phyloP scores from a whole-genome alignment of 1,284 basidiomycete genomes.

The Microbotryomycetes sp. region DNA sequence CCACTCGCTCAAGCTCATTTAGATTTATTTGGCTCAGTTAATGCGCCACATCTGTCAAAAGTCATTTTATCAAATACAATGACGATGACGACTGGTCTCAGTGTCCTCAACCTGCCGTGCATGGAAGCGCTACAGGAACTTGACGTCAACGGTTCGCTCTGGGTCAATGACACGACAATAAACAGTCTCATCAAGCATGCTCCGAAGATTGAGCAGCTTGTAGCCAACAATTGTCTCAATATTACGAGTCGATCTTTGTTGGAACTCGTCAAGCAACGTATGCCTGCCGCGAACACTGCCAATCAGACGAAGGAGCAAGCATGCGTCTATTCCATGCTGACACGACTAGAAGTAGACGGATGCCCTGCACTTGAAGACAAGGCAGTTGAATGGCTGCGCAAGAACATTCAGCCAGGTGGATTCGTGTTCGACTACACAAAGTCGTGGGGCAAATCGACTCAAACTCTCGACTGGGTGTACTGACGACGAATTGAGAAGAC shows the following conservation, averaged over 20 bases:
- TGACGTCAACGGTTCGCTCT: constrained; percentile 18
- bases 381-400: constrained; percentile 27
- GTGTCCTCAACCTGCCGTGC: constrained; percentile 6
- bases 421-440: constrained; percentile 7
- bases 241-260: constrained; percentile 23
- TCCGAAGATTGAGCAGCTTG: constrained; percentile 10
- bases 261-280: constrained; percentile 18
- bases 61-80: constrained; percentile 16
- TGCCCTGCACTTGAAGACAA: constrained; percentile 23
- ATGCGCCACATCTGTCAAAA: constrained; percentile 7
- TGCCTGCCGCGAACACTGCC: background rate
- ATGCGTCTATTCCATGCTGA: constrained; percentile 15
- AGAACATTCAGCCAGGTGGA: constrained; percentile 16
- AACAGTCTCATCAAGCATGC: background rate
- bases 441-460: too few species aligned
- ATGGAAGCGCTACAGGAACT: constrained; percentile 6
- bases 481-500: too few species aligned
- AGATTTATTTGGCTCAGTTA: constrained; percentile 11
- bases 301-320: background rate
- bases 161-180: constrained; percentile 19
- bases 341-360: constrained; percentile 13
- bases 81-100: background rate
- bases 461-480: too few species aligned
- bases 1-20: constrained; percentile 8
- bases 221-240: constrained; percentile 7